Conservation (phyloP, 2,329 filamentous ascomycete species). For the Acephala macrosclerotiorum region DNA sequence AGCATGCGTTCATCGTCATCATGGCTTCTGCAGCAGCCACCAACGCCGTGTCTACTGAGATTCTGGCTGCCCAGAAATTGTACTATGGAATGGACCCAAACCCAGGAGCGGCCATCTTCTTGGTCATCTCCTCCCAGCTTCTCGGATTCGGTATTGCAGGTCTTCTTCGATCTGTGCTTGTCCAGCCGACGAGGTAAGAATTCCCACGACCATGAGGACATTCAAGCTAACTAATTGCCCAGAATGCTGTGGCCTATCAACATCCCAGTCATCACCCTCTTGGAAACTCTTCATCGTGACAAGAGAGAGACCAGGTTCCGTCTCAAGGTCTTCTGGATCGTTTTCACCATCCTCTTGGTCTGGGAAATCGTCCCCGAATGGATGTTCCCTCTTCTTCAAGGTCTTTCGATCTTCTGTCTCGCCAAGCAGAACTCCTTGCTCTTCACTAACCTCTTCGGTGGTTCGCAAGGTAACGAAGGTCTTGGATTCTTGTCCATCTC, state of each 20-base stretch:
- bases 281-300: conserved; percentile 49
- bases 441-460: conserved; percentile 57
- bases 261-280: conserved; percentile 46
- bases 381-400: conserved; percentile 48
- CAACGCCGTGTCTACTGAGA: conserved; percentile 53
- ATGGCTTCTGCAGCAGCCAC: conserved; percentile 76
- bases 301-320: conserved; percentile 47
- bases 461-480: conserved; percentile 53
- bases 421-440: conserved; percentile 47
- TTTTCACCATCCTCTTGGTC: conserved; percentile 46
- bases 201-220: neutral
- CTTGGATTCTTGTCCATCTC: conserved; percentile 49
- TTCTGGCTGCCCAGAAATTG: conserved; percentile 52
- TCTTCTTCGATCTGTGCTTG: conserved; percentile 62
- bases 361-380: conserved; percentile 58
- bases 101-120: conserved; percentile 64
- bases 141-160: conserved; percentile 70
- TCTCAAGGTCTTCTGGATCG: conserved; percentile 42
- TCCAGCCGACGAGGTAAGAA: conserved; percentile 39
- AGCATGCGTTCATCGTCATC: conserved; percentile 57
- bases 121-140: conserved; percentile 66
- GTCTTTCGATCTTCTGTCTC: conserved; percentile 53
- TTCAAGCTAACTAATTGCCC: neutral
- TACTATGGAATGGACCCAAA: conserved; percentile 49
- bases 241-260: conserved; percentile 44